Base-by-base conservation (phyloP, 2,329 filamentous ascomycete species). In the Leptoxyphium fumago region DNA sequence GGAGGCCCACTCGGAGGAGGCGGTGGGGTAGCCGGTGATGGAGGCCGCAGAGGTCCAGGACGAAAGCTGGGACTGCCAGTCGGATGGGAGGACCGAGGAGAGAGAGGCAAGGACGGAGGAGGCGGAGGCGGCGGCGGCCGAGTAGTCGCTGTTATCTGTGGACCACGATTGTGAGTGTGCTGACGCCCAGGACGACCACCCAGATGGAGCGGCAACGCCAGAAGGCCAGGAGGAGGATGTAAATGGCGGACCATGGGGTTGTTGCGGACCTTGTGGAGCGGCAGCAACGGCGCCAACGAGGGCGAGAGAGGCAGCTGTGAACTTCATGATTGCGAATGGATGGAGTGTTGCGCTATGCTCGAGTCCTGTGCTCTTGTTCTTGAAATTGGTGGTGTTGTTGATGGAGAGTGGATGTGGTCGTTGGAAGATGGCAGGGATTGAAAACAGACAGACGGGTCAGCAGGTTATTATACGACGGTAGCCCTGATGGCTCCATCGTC, bases 21-120 rank as follows among this genome's bases (percentile, higher is more conserved):
- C 52, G 29, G 55, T 53, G 14, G 55, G 55, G 44, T 46, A 49
- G 29, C 53, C 45, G 30, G 55, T 52, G 40, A 56, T 41, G 42
- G 43, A 45, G 32, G 53, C 52, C 29, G 49, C 49, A 21, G 54
- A 50, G 36, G 53, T 52, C 52, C 52, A 56, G 10, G 48, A 50
- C 10, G 45, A 43, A 39, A 47, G 53, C 29, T 50, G 32, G 32
- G 32, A 36, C 32, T 36, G 32, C 32, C 32, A 36, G 32, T 42
- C 55, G 43, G 44, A 44, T 7, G 53, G 53, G 7, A 57, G 40
- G 11, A 54, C 51, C 18, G 53, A 57, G 38, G 57, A 57, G 45
- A 57, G 50, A 36, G 50, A 52, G 28, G 48, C 46, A 54, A 55
- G 58, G 40, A 54, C 49, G 11, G 49, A 50, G 32, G 54, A 50